phyloP scores from a whole-genome alignment of 257 asterid species.

The Scutellaria baicalensis region DNA sequence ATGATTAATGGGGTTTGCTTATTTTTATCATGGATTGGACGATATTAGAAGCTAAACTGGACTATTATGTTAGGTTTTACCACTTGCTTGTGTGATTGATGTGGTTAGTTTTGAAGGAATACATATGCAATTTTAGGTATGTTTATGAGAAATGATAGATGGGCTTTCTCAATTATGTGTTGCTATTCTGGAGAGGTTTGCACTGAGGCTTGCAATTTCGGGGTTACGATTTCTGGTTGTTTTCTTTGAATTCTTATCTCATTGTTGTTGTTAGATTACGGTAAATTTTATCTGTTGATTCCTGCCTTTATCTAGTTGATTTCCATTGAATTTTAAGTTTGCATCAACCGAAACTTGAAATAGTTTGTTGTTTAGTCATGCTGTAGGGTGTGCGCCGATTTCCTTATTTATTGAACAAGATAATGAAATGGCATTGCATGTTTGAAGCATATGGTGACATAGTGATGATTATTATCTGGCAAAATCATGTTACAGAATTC shows the following conservation, averaged over 20 bases:
- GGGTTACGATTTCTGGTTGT: background rate
- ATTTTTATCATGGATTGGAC: background rate
- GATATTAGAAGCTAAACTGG: background rate
- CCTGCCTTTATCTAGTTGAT: background rate
- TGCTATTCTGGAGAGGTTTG: background rate
- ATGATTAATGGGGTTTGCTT: conserved; percentile 4
- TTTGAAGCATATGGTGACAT: background rate
- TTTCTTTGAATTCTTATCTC: background rate
- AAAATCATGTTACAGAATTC: background rate
- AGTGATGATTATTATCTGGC: background rate
- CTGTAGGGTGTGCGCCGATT: background rate
- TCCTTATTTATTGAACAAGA: too few relatives aligned
- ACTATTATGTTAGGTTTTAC: background rate
- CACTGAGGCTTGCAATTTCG: background rate
- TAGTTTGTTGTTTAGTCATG: background rate
- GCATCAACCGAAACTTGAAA: background rate
- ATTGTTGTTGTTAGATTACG: conserved; percentile 7
- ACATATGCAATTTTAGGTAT: background rate
- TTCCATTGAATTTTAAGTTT: background rate
- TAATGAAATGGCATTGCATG: too few relatives aligned
- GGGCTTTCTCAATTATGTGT: background rate
- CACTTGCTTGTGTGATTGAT: background rate
- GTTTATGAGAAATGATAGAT: background rate
- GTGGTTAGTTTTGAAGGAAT: background rate
- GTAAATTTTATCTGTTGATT: background rate